phyloP scores from a whole-genome alignment of 192 early-diverging fungal genomes.

The Coemansia umbellata region DNA sequence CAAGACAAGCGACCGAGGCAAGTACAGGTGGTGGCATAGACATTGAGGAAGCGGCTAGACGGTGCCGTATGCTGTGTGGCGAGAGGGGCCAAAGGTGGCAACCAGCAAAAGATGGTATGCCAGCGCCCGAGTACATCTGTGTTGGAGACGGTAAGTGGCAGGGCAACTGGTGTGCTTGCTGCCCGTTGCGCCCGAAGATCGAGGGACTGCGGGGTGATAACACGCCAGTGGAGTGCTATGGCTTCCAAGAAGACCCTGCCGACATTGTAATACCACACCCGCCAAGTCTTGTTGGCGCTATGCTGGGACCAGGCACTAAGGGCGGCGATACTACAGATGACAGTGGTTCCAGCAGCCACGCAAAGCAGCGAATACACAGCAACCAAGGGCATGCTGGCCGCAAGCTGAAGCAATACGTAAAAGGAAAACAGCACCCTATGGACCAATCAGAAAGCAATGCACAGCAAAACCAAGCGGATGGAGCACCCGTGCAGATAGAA shows the following conservation, averaged over 20 bases:
- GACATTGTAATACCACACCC: constrained; percentile 49
- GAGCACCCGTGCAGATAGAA: not conserved
- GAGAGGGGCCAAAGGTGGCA: constrained; percentile 4
- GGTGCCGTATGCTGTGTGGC: constrained; percentile 24
- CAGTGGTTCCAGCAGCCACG: not conserved
- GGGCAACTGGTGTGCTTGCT: constrained; percentile 47
- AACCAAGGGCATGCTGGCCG: not conserved
- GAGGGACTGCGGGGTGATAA: not conserved
- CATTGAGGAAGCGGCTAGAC: constrained; percentile 31
- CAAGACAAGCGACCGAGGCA: not conserved
- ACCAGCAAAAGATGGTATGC: constrained; percentile 16
- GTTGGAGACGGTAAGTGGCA: constrained; percentile 19
- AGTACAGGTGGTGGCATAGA: constrained; percentile 2
- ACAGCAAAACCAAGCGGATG: not conserved
- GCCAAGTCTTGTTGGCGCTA: constrained; percentile 20
- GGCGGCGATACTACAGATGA: not conserved
- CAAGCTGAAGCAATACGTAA: not conserved
- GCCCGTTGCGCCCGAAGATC: constrained; percentile 27
- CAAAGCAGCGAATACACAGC: not conserved
- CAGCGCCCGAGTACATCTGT: constrained; percentile 14
- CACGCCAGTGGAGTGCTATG: constrained; percentile 27
- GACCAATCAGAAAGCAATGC: not conserved
- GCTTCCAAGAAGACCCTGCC: constrained; percentile 33
- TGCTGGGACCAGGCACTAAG: constrained; percentile 10
- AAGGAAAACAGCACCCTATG: not conserved